phyloP scores from a whole-genome alignment of 2,329 filamentous ascomycete genomes.

The Tolypocladium amazonense region DNA sequence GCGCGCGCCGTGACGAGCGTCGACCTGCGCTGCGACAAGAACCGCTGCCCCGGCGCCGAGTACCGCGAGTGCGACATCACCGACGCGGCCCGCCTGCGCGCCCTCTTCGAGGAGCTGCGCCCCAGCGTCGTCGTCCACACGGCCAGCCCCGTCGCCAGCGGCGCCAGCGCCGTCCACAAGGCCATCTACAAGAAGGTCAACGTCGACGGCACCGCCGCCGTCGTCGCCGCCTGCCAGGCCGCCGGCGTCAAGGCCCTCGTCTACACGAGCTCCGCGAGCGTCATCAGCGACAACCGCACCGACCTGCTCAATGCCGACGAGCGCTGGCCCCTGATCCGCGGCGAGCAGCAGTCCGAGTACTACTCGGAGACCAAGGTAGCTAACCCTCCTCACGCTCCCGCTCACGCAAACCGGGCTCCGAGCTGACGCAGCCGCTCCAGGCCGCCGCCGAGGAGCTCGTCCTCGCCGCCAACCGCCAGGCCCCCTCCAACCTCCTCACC shows the following conservation, averaged over 20 bases:
- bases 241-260: conserved; percentile 71
- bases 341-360: conserved; percentile 62
- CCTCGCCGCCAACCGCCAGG: conserved; percentile 59
- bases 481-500: conserved; percentile 55
- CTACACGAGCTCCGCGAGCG: conserved; percentile 82
- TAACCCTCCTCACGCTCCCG: not conserved
- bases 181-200: conserved; percentile 72
- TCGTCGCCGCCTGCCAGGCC: conserved; percentile 63
- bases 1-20: conserved; percentile 53
- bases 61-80: conserved; percentile 77
- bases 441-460: conserved; percentile 75
- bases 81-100: conserved; percentile 46
- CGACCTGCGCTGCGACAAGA: conserved; percentile 60
- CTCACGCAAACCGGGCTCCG: too few relatives aligned
- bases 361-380: conserved; percentile 84
- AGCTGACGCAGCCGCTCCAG: conserved; percentile 19
- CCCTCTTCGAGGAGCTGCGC: conserved; percentile 53
- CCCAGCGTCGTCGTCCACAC: conserved; percentile 89
- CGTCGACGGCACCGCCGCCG: conserved; percentile 70
- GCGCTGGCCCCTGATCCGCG: conserved; percentile 64
- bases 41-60: conserved; percentile 47
- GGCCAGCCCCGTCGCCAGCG: conserved; percentile 57
- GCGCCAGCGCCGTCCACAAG: conserved; percentile 40
- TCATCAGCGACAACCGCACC: conserved; percentile 69
- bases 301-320: conserved; percentile 83